Evolutionary conservation across 306 rosid species (phyloP).

Genomic region (Cucumis melo): DNA sequence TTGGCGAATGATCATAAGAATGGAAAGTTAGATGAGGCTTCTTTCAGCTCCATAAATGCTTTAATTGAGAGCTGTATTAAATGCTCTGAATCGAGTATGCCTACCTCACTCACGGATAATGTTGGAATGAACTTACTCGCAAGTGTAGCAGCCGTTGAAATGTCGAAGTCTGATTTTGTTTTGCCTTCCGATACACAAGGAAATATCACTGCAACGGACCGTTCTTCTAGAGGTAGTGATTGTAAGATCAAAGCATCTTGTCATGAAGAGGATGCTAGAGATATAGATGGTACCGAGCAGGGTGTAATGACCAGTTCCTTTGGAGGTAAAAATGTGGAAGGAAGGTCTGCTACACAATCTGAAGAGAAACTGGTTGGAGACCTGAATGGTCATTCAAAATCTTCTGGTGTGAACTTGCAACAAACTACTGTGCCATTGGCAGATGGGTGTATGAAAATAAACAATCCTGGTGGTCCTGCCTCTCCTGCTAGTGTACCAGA

Average conservation of each 20-base stretch:
- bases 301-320: conserved; percentile 6
- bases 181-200: conserved; percentile 42
- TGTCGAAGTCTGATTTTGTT: conserved; percentile 47
- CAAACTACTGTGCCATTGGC: conserved; percentile 10
- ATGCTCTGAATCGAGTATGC: conserved; percentile 47
- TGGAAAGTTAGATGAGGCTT: conserved; percentile 45
- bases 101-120: conserved; percentile 48
- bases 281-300: conserved; percentile 17
- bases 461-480: conserved; percentile 15
- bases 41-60: conserved; percentile 67
- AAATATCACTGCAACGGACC: conserved; percentile 30
- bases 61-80: conserved; percentile 75
- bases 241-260: conserved; percentile 27
- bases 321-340: conserved; percentile 20
- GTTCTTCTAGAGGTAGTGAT: conserved; percentile 27
- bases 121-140: conserved; percentile 81
- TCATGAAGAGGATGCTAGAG: conserved; percentile 21
- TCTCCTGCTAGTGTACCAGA: conserved; percentile 13
- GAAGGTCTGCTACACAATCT: conserved; percentile 11
- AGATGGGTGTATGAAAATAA: conserved; percentile 23
- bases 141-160: conserved; percentile 76
- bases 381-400: conserved; percentile 7
- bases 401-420: conserved; percentile 16
- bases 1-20: conserved; percentile 36
- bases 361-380: conserved; percentile 23